Conservation (phyloP, 2,329 filamentous ascomycete species). For the Plectosphaerella plurivora region DNA sequence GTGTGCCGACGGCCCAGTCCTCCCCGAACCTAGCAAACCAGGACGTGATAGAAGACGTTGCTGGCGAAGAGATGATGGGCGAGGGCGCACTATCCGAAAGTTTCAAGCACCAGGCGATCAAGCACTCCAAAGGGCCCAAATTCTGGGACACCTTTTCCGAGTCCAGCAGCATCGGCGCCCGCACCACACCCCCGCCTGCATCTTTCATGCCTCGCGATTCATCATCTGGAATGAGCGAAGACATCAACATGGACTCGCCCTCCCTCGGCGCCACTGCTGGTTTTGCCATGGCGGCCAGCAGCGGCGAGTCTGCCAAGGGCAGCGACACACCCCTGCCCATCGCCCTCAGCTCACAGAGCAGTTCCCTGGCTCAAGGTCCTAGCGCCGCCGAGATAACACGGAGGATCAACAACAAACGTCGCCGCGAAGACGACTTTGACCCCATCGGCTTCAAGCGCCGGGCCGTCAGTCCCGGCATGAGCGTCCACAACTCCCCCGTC, state of each 20-base stretch:
- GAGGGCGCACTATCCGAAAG: constrained; percentile 54
- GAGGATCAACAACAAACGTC: constrained; percentile 76
- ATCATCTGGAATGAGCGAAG: constrained; percentile 61
- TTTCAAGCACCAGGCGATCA: constrained; percentile 71
- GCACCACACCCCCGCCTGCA: constrained; percentile 58
- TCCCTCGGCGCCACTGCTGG: constrained; percentile 32
- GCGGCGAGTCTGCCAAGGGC: constrained; percentile 16
- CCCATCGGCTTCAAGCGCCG: constrained; percentile 83
- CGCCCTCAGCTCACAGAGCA: constrained; percentile 17
- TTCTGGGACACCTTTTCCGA: constrained; percentile 82
- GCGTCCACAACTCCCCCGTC: constrained; percentile 83
- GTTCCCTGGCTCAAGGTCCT: constrained; percentile 26
- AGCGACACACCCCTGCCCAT: constrained; percentile 30
- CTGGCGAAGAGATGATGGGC: constrained; percentile 65
- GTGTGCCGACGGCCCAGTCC: constrained; percentile 51
- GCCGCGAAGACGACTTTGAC: constrained; percentile 88
- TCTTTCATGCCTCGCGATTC: constrained; percentile 56
- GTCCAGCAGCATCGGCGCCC: constrained; percentile 48
- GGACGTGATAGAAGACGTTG: constrained; percentile 63
- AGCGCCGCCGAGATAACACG: constrained; percentile 71
- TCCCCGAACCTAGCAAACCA: constrained; percentile 65
- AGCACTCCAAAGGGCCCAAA: constrained; percentile 64
- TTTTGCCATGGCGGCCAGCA: constrained; percentile 18
- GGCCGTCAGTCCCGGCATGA: constrained; percentile 88
- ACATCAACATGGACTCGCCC: constrained; percentile 70